Conservation (phyloP, 257 asterid genomes). For the Solanum rostratum region DNA sequence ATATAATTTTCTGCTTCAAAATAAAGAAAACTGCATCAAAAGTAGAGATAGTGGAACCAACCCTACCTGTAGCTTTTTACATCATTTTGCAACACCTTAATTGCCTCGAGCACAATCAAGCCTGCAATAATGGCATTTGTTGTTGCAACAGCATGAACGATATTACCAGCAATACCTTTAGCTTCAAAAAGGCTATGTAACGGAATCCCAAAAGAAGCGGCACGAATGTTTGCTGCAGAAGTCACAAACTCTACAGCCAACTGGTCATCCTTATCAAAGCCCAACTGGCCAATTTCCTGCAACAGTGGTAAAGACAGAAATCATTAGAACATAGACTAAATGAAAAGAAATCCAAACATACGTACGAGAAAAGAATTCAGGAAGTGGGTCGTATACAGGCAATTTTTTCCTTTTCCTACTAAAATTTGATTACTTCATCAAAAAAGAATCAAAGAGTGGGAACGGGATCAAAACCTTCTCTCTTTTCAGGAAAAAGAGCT, state of each 20-base stretch:
- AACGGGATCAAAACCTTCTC: slow-evolving; percentile 51
- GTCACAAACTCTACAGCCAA: slow-evolving; percentile 95
- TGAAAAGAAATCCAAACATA: background rate
- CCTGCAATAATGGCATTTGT: slow-evolving; percentile 97
- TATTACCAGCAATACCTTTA: slow-evolving; percentile 97
- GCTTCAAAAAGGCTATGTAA: slow-evolving; percentile 96
- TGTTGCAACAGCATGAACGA: slow-evolving; percentile 98
- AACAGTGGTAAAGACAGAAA: background rate
- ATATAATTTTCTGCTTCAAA: background rate
- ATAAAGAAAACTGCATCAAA: background rate
- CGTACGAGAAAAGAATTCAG: background rate
- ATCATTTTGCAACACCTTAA: slow-evolving; percentile 81
- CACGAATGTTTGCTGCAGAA: slow-evolving; percentile 97
- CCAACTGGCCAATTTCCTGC: slow-evolving; percentile 89
- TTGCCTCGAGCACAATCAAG: slow-evolving; percentile 92
- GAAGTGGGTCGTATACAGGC: background rate
- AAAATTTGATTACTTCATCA: background rate
- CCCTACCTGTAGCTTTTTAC: slow-evolving; percentile 55
- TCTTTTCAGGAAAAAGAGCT: slow-evolving; percentile 53
- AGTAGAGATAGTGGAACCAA: background rate
- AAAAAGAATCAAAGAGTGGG: background rate
- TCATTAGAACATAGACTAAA: background rate
- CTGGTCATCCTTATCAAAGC: slow-evolving; percentile 97
- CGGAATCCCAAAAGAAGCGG: slow-evolving; percentile 94
- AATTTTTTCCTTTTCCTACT: background rate